Conservation (phyloP, 768 basidiomycete species). For the Amanita thiersii region DNA sequence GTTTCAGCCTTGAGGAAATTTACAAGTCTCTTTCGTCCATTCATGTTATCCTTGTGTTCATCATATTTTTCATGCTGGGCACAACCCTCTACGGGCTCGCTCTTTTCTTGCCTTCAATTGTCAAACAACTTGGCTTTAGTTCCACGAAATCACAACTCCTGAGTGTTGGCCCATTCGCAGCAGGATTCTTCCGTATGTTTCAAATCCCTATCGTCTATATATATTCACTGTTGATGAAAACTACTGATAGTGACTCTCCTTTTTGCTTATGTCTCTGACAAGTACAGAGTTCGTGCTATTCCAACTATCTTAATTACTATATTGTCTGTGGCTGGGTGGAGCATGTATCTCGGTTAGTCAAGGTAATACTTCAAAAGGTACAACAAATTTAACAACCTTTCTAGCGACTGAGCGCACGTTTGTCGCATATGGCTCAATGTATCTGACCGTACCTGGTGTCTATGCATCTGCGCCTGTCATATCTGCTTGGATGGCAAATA, state of each 20-base stretch:
- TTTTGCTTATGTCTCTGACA: too few species aligned
- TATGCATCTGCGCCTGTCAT: slow-evolving; percentile 22
- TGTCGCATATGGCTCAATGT: slow-evolving; percentile 24
- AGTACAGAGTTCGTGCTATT: slow-evolving; percentile 18
- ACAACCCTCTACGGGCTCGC: slow-evolving; percentile 27
- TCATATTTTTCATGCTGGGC: slow-evolving; percentile 27
- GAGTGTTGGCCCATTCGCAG: slow-evolving; percentile 29
- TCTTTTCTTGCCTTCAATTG: slow-evolving; percentile 27
- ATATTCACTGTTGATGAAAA: too few species aligned
- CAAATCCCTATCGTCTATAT: slow-evolving; percentile 9
- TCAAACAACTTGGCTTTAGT: slow-evolving; percentile 27
- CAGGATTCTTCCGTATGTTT: slow-evolving; percentile 25
- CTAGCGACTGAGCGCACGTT: slow-evolving; percentile 18
- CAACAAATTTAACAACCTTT: neutral
- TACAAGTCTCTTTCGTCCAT: slow-evolving; percentile 21
- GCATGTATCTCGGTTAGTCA: slow-evolving; percentile 22
- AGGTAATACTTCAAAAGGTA: too few species aligned
- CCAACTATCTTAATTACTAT: slow-evolving; percentile 15
- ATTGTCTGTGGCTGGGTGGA: slow-evolving; percentile 21
- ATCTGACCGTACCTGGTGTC: slow-evolving; percentile 25
- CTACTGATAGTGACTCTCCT: too few species aligned
- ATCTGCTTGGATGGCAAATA: slow-evolving; percentile 29
- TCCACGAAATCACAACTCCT: slow-evolving; percentile 24
- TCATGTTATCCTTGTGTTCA: slow-evolving; percentile 25
- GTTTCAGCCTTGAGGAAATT: slow-evolving; percentile 24